Evolutionary conservation across 1,284 basidiomycete species (phyloP), one percentile per base, ranked within the genome.

Genomic region (Marasmius fiardii): DNA sequence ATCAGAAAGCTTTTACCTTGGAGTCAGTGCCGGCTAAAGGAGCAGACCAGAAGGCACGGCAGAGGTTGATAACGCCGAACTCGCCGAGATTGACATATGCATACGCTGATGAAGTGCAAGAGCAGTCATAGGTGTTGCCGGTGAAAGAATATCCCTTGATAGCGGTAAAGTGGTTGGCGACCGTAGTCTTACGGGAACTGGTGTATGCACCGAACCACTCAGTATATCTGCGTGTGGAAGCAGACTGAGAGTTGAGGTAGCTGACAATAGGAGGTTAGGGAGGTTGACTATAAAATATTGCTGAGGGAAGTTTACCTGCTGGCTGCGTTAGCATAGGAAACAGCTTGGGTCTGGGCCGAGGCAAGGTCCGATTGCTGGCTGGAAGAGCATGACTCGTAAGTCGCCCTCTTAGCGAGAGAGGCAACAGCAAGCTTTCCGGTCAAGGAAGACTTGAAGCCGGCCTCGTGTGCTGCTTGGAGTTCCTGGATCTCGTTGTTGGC

Each of bases 191-290:
- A 52, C 70, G 72, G 16, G 69, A 48, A 43, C 63, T 52, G 20
- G 70, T 74, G 67, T 71, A 78, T 16, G 74, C 63, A 51, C 79
- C 78, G 67, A 81, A 81, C 78, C 77, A 81, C 24, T 77, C 78
- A 14, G 66, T 72, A 61, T 70, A 80, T 49, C 79, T 74, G 8
- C 71, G 56, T 8, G 76, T 73, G 21, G 69, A 55, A 3, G 72
- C 56, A 43, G 70, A 72, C 62, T 73, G 66, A 16, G 65, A 49
- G 21, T 62, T 58, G 41, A 73, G 65, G 64, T 77, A 77, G 4
- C 62, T 65, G 23, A 14, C 12, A 45, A 16, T 6, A 24, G 20
- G 18, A 18, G 4, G 24, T 34, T 48, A 16, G 26, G 20, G 14
- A 4, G 24, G 16, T 37, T 10, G 14, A 33, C 23, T 11, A 24